These are phyloP conservation scores for Starmera dryadoides DNA, from an alignment of 805 yeast species.

Conservation along the genomic window DNA sequence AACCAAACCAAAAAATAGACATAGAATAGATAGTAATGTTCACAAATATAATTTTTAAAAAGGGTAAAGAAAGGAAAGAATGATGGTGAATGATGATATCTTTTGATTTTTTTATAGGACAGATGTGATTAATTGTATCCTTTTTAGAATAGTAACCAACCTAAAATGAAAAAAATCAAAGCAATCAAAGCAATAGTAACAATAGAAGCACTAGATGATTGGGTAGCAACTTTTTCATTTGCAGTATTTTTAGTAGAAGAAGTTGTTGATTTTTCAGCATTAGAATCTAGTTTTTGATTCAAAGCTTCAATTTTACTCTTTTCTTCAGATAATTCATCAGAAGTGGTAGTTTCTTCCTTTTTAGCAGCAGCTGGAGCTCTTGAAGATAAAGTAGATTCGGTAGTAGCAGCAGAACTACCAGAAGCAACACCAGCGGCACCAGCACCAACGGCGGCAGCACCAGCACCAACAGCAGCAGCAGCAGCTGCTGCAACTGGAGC, in stretches of 20 bases:
- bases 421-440: conserved; percentile 13
- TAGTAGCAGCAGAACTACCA: conserved; percentile 11
- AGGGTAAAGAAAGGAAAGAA: no score
- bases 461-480: conserved; percentile 4
- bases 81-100: no score
- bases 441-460: conserved; percentile 8
- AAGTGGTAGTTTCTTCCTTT: conserved; percentile 4
- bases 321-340: conserved; percentile 29
- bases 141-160: conserved; percentile 59
- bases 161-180: conserved; percentile 47
- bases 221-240: conserved; percentile 10
- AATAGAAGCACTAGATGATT: conserved; percentile 43
- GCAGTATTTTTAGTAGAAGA: conserved; percentile 7
- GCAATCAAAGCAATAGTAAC: conserved; percentile 49
- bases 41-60: no score
- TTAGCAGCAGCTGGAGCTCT: conserved; percentile 1
- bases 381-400: conserved; percentile 11
- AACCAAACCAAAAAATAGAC: no score
- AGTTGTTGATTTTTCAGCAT: conserved; percentile 20
- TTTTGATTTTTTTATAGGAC: no score
- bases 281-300: conserved; percentile 38
- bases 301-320: conserved; percentile 34
- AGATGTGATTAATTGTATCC: no score
- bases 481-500: not conserved
- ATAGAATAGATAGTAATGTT: no score